A percentile compares a stretch with the other conserved stretches of the same genome.
Conservation (phyloP, 768 basidiomycete genomes). For the Daedalea quercina region DNA sequence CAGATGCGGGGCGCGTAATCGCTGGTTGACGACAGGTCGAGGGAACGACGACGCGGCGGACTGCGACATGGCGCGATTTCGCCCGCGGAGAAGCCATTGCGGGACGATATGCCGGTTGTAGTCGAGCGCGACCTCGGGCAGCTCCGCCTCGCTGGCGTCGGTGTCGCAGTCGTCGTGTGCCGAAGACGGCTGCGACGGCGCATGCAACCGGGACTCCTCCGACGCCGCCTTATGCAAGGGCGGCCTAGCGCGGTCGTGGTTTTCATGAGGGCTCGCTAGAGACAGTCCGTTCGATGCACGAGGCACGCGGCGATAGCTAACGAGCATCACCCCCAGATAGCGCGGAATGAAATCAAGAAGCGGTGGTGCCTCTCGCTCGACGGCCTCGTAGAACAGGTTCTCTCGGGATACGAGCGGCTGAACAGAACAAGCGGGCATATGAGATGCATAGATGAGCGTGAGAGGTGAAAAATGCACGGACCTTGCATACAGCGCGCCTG, state of each 20-base stretch:
- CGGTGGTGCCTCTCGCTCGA: constrained; percentile 90
- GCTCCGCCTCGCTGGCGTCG: constrained; percentile 60
- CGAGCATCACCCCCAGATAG: constrained; percentile 97
- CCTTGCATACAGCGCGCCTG: constrained; percentile 97
- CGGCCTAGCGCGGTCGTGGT: constrained; percentile 18
- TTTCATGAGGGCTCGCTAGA: constrained; percentile 12
- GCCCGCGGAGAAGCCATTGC: constrained; percentile 72
- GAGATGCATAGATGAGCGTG: constrained; percentile 1
- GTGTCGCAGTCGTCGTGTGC: constrained; percentile 36
- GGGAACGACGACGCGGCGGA: constrained; percentile 24
- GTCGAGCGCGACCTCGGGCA: constrained; percentile 92
- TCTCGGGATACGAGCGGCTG: constrained; percentile 96
- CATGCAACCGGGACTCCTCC: constrained; percentile 4
- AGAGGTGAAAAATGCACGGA: constrained; percentile 30
- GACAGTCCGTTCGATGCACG: constrained; percentile 15
- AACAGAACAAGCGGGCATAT: constrained; percentile 19
- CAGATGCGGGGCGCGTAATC: constrained; percentile 35
- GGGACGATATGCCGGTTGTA: constrained; percentile 96
- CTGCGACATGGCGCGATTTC: constrained; percentile 39
- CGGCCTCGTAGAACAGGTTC: constrained; percentile 96
- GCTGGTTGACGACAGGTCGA: constrained; percentile 23
- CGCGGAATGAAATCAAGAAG: constrained; percentile 93
- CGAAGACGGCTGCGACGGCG: constrained; percentile 1
- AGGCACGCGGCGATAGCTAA: constrained; percentile 81
- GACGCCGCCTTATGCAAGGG: constrained; percentile 23